These are phyloP conservation scores for Rhipidocladum racemiflorum DNA, from an alignment of 176 grass and related monocot genomes.

Conservation along the genomic window DNA sequence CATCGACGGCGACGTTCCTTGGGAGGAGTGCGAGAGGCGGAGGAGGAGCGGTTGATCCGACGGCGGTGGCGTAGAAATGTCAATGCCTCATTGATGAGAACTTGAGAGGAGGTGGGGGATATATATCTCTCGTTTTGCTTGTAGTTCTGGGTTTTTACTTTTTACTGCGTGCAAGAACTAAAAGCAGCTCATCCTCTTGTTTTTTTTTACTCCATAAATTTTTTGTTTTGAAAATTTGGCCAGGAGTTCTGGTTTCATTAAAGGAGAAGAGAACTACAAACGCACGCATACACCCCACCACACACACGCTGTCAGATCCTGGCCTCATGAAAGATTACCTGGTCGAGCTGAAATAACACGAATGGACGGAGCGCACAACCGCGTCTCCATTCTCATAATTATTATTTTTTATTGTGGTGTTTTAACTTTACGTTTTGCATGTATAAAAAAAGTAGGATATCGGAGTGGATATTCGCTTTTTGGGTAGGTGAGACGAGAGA, in stretches of 20 bases:
- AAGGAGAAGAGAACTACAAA: too few species aligned
- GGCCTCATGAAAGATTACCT: too few species aligned
- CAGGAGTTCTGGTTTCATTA: too few species aligned
- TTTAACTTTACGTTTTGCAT: not conserved
- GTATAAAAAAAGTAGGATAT: not conserved
- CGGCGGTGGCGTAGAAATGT: constrained; percentile 21
- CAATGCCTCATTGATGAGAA: constrained; percentile 24
- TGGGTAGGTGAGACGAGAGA: not conserved
- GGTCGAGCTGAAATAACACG: too few species aligned
- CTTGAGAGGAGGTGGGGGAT: too few species aligned
- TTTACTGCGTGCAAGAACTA: too few species aligned
- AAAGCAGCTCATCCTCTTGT: too few species aligned
- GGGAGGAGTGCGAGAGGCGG: not conserved
- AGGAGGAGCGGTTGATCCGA: constrained; percentile 18
- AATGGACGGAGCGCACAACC: too few species aligned
- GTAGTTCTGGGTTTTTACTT: not conserved
- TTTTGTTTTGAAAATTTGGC: not conserved
- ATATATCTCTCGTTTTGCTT: not conserved
- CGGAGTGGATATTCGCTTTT: not conserved
- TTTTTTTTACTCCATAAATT: not conserved
- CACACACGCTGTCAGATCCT: too few species aligned
- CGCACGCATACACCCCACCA: too few species aligned
- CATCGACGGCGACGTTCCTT: constrained; percentile 29
- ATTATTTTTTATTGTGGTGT: not conserved
- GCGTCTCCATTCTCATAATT: too few species aligned